Evolutionary conservation across 768 basidiomycete genomes (phyloP).

Genomic region (Boletellus emodensis): DNA sequence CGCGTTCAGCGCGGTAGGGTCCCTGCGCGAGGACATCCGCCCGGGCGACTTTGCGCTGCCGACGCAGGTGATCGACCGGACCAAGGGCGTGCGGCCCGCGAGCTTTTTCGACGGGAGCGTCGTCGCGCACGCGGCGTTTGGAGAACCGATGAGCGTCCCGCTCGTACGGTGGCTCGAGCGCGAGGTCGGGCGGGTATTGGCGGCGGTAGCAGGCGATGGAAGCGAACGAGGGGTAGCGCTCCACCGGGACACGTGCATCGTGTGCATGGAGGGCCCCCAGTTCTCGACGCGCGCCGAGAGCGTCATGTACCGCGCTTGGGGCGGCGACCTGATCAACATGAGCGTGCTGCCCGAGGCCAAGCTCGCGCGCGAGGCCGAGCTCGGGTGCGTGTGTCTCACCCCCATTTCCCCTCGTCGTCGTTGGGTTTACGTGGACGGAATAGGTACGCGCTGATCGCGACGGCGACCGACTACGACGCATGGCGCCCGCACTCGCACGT

Average conservation of each 20-base stretch:
- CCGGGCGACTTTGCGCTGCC: conserved; percentile 90
- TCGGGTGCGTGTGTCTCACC: conserved; percentile 68
- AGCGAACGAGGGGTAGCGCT: conserved; percentile 42
- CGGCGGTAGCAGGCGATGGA: no score
- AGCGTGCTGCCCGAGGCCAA: conserved; percentile 96
- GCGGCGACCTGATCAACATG: conserved; percentile 96
- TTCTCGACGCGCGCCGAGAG: conserved; percentile 99
- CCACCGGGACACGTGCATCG: conserved; percentile 79
- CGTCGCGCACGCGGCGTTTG: conserved; percentile 92
- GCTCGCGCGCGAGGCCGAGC: conserved; percentile 90
- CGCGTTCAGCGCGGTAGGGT: conserved; percentile 95
- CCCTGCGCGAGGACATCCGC: conserved; percentile 86
- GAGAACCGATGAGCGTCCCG: conserved; percentile 78
- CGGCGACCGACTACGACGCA: conserved; percentile 92
- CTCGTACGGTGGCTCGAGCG: conserved; percentile 64
- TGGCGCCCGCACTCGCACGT: conserved; percentile 79
- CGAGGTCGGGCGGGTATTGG: conserved; percentile 61
- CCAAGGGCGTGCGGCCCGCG: conserved; percentile 86
- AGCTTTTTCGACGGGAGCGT: conserved; percentile 83
- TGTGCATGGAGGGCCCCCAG: conserved; percentile 97
- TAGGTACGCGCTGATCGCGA: conserved; percentile 90
- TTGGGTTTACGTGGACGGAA: not conserved
- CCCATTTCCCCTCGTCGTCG: not conserved
- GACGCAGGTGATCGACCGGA: conserved; percentile 92
- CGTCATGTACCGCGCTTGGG: conserved; percentile 89